Base-by-base conservation (phyloP, 164 flowering plant species). In the Kalanchoe fedtschenkoi region DNA sequence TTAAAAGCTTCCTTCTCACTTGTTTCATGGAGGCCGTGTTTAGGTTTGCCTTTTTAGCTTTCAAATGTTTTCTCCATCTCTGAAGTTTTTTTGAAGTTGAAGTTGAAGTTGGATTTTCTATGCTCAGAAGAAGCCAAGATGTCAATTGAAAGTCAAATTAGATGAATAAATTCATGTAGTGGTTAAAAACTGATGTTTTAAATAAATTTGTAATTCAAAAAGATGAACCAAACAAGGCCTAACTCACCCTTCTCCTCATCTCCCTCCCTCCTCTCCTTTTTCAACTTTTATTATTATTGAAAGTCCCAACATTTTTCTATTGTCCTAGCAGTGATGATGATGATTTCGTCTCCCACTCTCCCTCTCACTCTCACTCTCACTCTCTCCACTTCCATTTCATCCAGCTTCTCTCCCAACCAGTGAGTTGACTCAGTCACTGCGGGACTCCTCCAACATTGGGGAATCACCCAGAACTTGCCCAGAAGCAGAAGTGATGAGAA, bases 11-110 rank as follows among this genome's bases (percentile, higher is more conserved):
- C 56, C 6, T 51, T 47, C 21, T 39, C 54, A 19, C 54, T 51
- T 3, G 65, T 64, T 47, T 64, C 56, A 26, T 61, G 63, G 74
- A 62, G 56, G 17, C 56, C 56, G 11, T 51, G 56, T 51, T 51
- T 51, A 32, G 16, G 14, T 47, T 47, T 47, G 26, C 10, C 14
- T n/a, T n/a, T n/a, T n/a, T n/a, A n/a, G n/a, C n/a, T n/a, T n/a
- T n/a, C n/a, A n/a, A n/a, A n/a, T n/a, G n/a, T n/a, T n/a, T n/a
- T 3, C 54, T 51, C 32, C 13, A 26, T 29, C 56, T 26, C 26
- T n/a, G n/a, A 17, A 10, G 16, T 10, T 15, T 9, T 15, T 37
- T 37, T 37, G 39, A 37, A 37, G 16, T 51, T 51, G 26, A 26
- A 26, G 32, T 26, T 51, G 56, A 32, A 43, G n/a, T n/a, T 43